Base-by-base conservation (phyloP, 805 yeast genomes). In the Sugiyamaella lignohabitans region DNA sequence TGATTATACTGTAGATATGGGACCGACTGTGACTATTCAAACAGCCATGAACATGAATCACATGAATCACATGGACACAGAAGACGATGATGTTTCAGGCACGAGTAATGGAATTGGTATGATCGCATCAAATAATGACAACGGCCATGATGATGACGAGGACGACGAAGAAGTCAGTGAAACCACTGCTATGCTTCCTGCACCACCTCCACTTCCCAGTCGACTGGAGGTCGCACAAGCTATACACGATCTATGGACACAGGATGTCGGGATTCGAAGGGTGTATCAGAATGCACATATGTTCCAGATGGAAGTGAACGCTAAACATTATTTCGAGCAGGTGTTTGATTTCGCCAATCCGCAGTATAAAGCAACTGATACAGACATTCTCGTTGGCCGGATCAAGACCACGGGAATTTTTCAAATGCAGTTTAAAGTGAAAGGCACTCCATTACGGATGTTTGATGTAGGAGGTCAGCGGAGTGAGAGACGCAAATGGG, bases 391-490 rank as follows among this genome's bases (percentile, higher is more conserved):
- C 54, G 82, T 78, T 57, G 98, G 96, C 3, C 73, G 98, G 30
- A 86, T 93, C 58, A 89, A 91, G 66, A 91, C 98, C 11, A 89
- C 97, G 0, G 98, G 98, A 2, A 87, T 93, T 45, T 84, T 94
- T 1, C 96, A 91, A 63, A 84, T 93, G 4, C 76, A 73, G 46
- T 89, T 93, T 67, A 72, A 73, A 47, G 78, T 91, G 51, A 70
- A 71, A 42, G 73, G 78, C 2, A 74, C 79, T 40, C 77, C 73
- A 53, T 82, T 89, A 62, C 80, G 79, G 58, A 86, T 93, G 37
- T 68, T 88, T 38, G 98, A 93, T 71, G 98, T 96, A 3, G 98
- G 98, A 45, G 98, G 98, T 1, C 97, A 89, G 67, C 69, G 96
- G 51, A 79, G 87, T 18, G 97, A 89, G 63, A 74, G 97, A 51